Percentiles rank a stretch among this genome's conserved stretches.
Conservation (phyloP, 108 stramenopile genomes). For the Cyclostephanos tholiformis region DNA sequence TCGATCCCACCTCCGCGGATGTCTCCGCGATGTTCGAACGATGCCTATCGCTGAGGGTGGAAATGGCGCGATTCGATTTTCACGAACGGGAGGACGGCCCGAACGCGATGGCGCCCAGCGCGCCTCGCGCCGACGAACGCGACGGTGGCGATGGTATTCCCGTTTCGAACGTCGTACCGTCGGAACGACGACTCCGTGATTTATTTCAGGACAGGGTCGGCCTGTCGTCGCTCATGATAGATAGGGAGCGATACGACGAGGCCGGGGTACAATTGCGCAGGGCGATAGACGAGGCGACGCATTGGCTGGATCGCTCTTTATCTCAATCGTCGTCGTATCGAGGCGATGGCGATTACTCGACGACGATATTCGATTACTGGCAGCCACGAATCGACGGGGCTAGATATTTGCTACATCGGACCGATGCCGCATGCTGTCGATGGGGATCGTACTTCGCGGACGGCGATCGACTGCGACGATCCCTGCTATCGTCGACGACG, state of each 20-base stretch:
- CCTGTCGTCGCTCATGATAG: conserved; percentile 53
- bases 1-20: conserved; percentile 63
- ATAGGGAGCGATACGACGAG: conserved; percentile 54
- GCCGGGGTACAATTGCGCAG: conserved; percentile 44
- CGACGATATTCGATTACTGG: conserved; percentile 28
- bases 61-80: conserved; percentile 18
- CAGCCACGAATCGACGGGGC: conserved; percentile 44
- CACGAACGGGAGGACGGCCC: conserved; percentile 24
- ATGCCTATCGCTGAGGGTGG: conserved; percentile 39
- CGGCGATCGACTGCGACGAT: conserved; percentile 29
- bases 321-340: background rate
- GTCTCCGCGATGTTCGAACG: conserved; percentile 63
- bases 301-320: conserved; percentile 27
- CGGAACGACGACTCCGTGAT: conserved; percentile 27
- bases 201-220: conserved; percentile 63
- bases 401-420: conserved; percentile 50
- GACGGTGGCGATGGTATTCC: background rate
- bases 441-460: conserved; percentile 52
- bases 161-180: background rate
- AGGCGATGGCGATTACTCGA: conserved; percentile 13
- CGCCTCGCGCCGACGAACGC: background rate
- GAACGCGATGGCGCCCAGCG: background rate
- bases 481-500: conserved; percentile 26
- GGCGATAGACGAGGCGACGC: conserved; percentile 34
- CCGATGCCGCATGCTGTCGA: conserved; percentile 53